Base-by-base conservation (phyloP, 768 basidiomycete species). In the Suillus fuscotomentosus region DNA sequence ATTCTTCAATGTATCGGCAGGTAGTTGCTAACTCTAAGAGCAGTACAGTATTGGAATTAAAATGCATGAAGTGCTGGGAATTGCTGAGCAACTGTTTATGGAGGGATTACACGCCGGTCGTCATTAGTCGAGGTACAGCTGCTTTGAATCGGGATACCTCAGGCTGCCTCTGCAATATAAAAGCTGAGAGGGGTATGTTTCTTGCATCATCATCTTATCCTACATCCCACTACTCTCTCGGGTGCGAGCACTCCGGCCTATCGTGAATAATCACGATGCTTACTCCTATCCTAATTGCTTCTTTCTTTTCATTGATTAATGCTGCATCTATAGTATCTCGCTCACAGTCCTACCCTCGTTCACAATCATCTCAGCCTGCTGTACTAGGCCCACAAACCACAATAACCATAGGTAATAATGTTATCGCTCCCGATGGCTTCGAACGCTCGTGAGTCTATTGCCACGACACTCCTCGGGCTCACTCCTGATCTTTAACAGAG, bases 401-500 rank as follows among this genome's bases (percentile, higher is more conserved):
- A 5, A 43, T 84, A 13, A 62, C 73, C 13, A 72, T 84, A 54
- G 71, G 71, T 5, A 84, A 83, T 67, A 70, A 70, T 42, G 55
- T 68, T 34, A 77, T 84, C 63, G 63, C 81, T 24, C 84, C 85
- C 8, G 84, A 85, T 72, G 83, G 84, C n/a, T 84, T 79, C 63
- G 63, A 60, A 27, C 68, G 67, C 72, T 75, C 78, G 80, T 80
- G 38, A 60, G 81, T 74, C 20, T 20, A 5, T 17, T 3, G 15
- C 10, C 5, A 65, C 8, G 31, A 41, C 31, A 1, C 31, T 31
- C 13, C 10, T 31, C 31, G 31, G 31, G 31, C 6, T 31, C 31
- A 6, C 31, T 31, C 31, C 31, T 31, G 1, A 31, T 31, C 5
- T 31, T 27, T 31, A 7, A 31, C 5, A 31, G 31, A 31, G 31